Evolutionary conservation across 345 rosid genomes (phyloP).

Genomic region (Dimocarpus longan): DNA sequence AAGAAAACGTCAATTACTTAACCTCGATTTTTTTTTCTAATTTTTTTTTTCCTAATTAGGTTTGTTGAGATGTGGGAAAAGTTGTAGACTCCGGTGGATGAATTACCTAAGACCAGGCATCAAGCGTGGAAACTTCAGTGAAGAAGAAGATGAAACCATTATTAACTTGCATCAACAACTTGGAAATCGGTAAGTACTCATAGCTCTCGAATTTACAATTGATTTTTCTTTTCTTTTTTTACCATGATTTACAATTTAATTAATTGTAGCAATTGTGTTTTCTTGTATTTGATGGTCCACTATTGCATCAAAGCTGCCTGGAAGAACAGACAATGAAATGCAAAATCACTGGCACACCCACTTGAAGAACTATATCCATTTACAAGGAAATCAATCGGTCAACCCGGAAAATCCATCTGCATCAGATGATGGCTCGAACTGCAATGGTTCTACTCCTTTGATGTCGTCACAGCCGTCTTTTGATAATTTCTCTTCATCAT

Average conservation of each 20-base stretch:
- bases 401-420: not conserved
- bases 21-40: not conserved
- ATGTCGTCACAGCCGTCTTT: not conserved
- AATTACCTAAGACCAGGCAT: conserved; percentile 58
- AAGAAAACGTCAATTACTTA: no score
- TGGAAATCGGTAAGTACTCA: conserved; percentile 48
- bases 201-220: no score
- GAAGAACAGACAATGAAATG: conserved; percentile 47
- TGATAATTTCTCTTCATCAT: no score
- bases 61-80: conserved; percentile 50
- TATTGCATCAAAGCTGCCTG: no score
- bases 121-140: conserved; percentile 57
- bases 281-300: conserved; percentile 48
- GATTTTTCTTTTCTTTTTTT: no score
- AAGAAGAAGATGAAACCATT: conserved; percentile 52
- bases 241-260: not conserved
- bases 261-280: not conserved
- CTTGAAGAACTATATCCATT: no score
- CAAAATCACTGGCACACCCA: not conserved
- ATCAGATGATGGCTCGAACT: conserved; percentile 1
- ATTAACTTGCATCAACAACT: conserved; percentile 39
- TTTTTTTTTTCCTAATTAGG: not conserved
- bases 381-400: no score
- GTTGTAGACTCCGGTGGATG: conserved; percentile 74
- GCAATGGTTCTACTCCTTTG: not conserved